Conservation (phyloP, 768 basidiomycete genomes). For the Asterophora lycoperdoides region DNA sequence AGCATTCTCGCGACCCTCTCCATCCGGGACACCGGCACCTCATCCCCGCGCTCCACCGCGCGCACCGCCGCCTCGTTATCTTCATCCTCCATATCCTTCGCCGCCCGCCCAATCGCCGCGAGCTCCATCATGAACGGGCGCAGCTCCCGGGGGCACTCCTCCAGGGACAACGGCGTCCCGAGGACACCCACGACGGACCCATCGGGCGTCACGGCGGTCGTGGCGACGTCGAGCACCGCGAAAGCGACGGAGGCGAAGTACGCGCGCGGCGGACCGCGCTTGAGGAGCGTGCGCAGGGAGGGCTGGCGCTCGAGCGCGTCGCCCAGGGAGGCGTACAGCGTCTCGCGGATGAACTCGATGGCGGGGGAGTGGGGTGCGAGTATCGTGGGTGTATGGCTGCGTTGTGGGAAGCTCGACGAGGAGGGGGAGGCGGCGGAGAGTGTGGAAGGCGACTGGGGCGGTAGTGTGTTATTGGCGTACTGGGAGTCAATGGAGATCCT, state of each 20-base stretch:
- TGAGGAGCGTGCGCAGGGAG: constrained; percentile 51
- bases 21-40: constrained; percentile 41
- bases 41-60: constrained; percentile 30
- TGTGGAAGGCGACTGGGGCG: constrained; percentile 24
- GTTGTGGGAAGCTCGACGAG: constrained; percentile 20
- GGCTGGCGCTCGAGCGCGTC: constrained; percentile 59
- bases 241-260: constrained; percentile 75
- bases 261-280: constrained; percentile 62
- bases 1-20: constrained; percentile 58
- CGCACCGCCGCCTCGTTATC: constrained; percentile 54
- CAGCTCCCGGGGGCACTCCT: constrained; percentile 58
- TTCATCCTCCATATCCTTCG: constrained; percentile 44
- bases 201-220: constrained; percentile 42
- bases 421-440: constrained; percentile 25
- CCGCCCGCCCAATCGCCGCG: constrained; percentile 46
- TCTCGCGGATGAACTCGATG: constrained; percentile 80
- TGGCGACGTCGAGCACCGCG: constrained; percentile 68
- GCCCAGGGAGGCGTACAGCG: constrained; percentile 76
- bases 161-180: constrained; percentile 51
- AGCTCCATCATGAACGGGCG: constrained; percentile 71
- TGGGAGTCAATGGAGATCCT: constrained; percentile 14
- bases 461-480: constrained; percentile 17
- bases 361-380: constrained; percentile 51
- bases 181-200: constrained; percentile 48
- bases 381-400: constrained; percentile 35